Evolutionary conservation across 108 stramenopile species (phyloP).

Genomic region (Nitzschia sp.): DNA sequence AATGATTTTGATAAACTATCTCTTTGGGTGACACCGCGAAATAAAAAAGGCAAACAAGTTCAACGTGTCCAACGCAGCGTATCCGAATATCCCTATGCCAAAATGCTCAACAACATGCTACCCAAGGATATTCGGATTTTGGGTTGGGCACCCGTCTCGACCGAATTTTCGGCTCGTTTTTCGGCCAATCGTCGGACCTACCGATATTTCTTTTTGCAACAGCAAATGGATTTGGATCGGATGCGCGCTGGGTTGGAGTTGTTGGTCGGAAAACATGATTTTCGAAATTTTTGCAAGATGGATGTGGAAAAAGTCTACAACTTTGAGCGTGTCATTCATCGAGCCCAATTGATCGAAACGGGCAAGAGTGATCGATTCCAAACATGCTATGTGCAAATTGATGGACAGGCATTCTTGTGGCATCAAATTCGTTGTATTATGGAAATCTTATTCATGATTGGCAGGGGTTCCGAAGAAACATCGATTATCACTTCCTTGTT

Average conservation of each 20-base stretch:
- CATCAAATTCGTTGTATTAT: slow-evolving; percentile 98
- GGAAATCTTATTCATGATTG: slow-evolving; percentile 89
- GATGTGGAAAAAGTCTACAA: slow-evolving; percentile 91
- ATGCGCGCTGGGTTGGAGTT: slow-evolving; percentile 71
- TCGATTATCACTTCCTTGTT: slow-evolving; percentile 72
- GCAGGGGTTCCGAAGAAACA: slow-evolving; percentile 82
- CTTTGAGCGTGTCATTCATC: slow-evolving; percentile 76
- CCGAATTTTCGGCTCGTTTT: slow-evolving; percentile 93
- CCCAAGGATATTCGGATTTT: slow-evolving; percentile 89
- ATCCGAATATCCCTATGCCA: slow-evolving; percentile 86
- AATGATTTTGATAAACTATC: slow-evolving; percentile 51
- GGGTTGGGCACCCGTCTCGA: slow-evolving; percentile 92
- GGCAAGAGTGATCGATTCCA: slow-evolving; percentile 20
- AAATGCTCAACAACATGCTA: slow-evolving; percentile 91
- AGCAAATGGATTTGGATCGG: slow-evolving; percentile 58
- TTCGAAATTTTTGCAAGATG: slow-evolving; percentile 99
- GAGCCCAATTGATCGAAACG: slow-evolving; percentile 49
- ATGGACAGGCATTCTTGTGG: slow-evolving; percentile 97
- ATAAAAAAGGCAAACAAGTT: slow-evolving; percentile 26
- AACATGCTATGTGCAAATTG: slow-evolving; percentile 80
- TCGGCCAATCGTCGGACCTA: slow-evolving; percentile 83
- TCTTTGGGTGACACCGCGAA: slow-evolving; percentile 52
- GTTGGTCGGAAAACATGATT: slow-evolving; percentile 94
- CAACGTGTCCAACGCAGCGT: slow-evolving; percentile 44
- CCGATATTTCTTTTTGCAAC: slow-evolving; percentile 88